These are phyloP conservation scores for Tremella fuciformis DNA, from an alignment of 768 basidiomycete species.

Conservation along the genomic window DNA sequence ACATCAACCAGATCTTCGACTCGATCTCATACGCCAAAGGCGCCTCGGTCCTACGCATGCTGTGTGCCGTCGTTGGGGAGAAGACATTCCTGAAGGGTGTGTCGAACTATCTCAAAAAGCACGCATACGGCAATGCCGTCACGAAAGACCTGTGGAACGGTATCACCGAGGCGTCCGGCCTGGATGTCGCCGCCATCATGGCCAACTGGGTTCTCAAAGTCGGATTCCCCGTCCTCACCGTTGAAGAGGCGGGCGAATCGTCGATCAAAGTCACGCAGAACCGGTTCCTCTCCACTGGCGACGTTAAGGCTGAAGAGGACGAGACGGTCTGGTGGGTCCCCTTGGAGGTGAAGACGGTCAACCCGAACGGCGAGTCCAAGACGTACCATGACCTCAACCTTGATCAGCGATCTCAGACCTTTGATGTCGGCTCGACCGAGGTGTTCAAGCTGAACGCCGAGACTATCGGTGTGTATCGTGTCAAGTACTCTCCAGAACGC, in stretches of 20 bases:
- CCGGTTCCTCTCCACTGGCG: slow-evolving; percentile 83
- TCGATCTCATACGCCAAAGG: slow-evolving; percentile 74
- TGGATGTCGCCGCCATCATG: slow-evolving; percentile 77
- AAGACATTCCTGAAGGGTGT: slow-evolving; percentile 83
- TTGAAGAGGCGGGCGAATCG: slow-evolving; percentile 69
- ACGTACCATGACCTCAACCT: slow-evolving; percentile 68
- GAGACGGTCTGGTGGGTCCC: slow-evolving; percentile 84
- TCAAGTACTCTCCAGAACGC: slow-evolving; percentile 77
- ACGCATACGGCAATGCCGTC: slow-evolving; percentile 77
- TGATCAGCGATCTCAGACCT: slow-evolving; percentile 63
- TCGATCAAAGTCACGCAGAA: slow-evolving; percentile 78
- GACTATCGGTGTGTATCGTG: slow-evolving; percentile 82
- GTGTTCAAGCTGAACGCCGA: slow-evolving; percentile 85
- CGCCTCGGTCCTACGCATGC: slow-evolving; percentile 81
- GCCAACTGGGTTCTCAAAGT: slow-evolving; percentile 84
- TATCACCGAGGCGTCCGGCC: slow-evolving; percentile 67
- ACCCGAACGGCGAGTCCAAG: slow-evolving; percentile 58
- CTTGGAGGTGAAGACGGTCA: slow-evolving; percentile 64
- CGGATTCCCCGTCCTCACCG: slow-evolving; percentile 86
- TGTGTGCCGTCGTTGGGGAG: slow-evolving; percentile 81
- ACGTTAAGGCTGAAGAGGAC: slow-evolving; percentile 74
- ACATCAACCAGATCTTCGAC: slow-evolving; percentile 88
- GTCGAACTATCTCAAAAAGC: slow-evolving; percentile 84
- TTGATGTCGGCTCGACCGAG: slow-evolving; percentile 66
- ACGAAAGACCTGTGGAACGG: slow-evolving; percentile 86